Conservation (phyloP, 2,329 filamentous ascomycete species). For the Diaporthe sp. region DNA sequence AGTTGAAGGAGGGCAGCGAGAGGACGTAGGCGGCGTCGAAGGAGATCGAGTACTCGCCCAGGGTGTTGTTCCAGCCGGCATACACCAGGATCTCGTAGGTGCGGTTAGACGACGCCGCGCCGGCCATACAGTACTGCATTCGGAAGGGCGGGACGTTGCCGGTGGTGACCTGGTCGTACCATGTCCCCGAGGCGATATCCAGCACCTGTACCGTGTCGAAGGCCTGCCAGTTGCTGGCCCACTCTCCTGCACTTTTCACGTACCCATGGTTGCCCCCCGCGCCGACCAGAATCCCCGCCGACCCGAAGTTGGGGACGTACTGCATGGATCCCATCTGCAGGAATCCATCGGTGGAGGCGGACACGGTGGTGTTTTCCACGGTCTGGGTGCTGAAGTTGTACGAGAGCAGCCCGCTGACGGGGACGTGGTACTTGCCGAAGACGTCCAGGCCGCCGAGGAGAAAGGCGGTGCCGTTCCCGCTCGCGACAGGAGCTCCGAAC, state of each 20-base stretch:
- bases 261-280: constrained; percentile 16
- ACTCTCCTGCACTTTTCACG: constrained; percentile 24
- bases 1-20: constrained; percentile 46
- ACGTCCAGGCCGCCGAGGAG: constrained; percentile 27
- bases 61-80: constrained; percentile 44
- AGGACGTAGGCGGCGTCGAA: constrained; percentile 46
- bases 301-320: constrained; percentile 34
- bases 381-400: constrained; percentile 34
- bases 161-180: constrained; percentile 45
- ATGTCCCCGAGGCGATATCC: constrained; percentile 40
- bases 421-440: constrained; percentile 3
- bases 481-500: constrained; percentile 12
- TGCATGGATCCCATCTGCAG: constrained; percentile 25
- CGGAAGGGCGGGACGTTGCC: constrained; percentile 42
- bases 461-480: constrained; percentile 30
- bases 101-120: constrained; percentile 43
- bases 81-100: constrained; percentile 47
- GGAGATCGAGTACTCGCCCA: constrained; percentile 40
- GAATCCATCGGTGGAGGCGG: constrained; percentile 10
- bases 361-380: constrained; percentile 19
- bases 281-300: constrained; percentile 22
- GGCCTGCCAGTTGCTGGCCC: constrained; percentile 10
- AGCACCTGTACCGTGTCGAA: constrained; percentile 42
- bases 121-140: constrained; percentile 46
- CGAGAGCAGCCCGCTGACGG: constrained; percentile 29